phyloP scores from a whole-genome alignment of 257 asterid genomes.

The Nicotiana benthamiana region DNA sequence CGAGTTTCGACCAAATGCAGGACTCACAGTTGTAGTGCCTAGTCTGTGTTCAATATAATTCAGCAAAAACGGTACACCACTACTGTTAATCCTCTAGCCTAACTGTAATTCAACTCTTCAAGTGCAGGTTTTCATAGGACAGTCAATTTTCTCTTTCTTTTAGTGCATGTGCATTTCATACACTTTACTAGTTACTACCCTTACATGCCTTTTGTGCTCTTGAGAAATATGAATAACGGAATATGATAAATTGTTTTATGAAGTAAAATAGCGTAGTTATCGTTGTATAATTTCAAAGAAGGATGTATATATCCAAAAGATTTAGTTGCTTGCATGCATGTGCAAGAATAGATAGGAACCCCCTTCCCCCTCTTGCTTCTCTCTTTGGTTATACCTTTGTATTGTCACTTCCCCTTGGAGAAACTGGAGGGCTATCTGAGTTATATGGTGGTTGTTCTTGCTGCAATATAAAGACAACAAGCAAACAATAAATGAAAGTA shows the following conservation, averaged over 20 bases:
- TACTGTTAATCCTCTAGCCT: neutral
- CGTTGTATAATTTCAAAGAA: neutral
- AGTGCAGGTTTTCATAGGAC: neutral
- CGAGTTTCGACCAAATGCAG: neutral
- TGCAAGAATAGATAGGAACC: neutral
- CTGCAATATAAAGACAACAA: slow-evolving; percentile 17
- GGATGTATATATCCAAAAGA: neutral
- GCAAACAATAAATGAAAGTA: neutral
- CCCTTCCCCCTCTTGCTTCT: neutral
- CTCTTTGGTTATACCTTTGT: slow-evolving; percentile 37
- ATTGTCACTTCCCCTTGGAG: slow-evolving; percentile 63
- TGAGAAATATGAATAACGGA: neutral
- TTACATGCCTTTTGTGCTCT: neutral
- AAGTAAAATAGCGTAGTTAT: neutral
- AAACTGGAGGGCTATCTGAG: slow-evolving; percentile 50
- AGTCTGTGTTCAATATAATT: neutral
- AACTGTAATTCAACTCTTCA: neutral
- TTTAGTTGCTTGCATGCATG: neutral
- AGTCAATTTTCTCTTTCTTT: neutral
- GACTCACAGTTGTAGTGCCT: neutral
- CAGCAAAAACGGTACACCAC: neutral
- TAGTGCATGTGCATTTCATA: neutral
- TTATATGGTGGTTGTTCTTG: slow-evolving; percentile 28
- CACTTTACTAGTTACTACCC: neutral
- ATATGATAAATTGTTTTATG: neutral